A percentile compares a stretch with the other conserved stretches of the same genome.
phyloP scores from a whole-genome alignment of 129 eudicot genomes.

The Centaurea solstitialis region DNA sequence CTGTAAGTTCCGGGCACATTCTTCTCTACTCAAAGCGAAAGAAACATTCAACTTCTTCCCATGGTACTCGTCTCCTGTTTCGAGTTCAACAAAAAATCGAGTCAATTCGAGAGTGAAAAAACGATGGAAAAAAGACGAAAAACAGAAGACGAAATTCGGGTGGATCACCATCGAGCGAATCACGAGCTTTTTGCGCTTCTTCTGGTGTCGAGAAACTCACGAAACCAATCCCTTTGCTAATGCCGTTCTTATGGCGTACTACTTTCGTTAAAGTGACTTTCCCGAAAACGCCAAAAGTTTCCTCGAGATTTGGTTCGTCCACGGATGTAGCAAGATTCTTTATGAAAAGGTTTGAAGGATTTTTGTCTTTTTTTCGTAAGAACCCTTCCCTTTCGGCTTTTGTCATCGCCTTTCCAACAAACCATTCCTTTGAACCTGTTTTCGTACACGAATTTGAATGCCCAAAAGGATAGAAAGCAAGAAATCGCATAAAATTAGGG shows the following conservation, averaged over 20 bases:
- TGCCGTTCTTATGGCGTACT: conserved; percentile 35
- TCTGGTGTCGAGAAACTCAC: conserved; percentile 43
- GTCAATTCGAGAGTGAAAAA: not conserved
- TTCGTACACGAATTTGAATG: not conserved
- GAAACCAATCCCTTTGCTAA: conserved; percentile 56
- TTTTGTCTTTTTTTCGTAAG: conserved; percentile 19
- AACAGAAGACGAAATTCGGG: not conserved
- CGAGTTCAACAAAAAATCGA: conserved; percentile 11
- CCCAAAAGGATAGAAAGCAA: conserved; percentile 5
- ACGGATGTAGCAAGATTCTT: conserved; percentile 39
- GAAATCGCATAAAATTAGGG: not conserved
- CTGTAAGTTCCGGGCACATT: conserved; percentile 15
- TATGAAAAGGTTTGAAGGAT: conserved; percentile 30
- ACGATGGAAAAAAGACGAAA: not conserved
- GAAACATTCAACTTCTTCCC: conserved; percentile 37
- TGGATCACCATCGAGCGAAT: conserved; percentile 44
- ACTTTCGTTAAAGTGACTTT: conserved; percentile 39
- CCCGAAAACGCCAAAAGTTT: conserved; percentile 44
- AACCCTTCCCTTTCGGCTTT: conserved; percentile 43
- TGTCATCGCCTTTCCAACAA: conserved; percentile 49
- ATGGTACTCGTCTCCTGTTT: conserved; percentile 34
- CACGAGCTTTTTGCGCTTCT: conserved; percentile 43
- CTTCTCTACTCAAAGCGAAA: conserved; percentile 36
- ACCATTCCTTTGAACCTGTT: conserved; percentile 51
- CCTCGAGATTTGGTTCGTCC: conserved; percentile 34